Percentiles rank a stretch among this genome's conserved stretches.
phyloP scores from a whole-genome alignment of 139 green algal species.

The Auxenochlorella pyrenoidosa region DNA sequence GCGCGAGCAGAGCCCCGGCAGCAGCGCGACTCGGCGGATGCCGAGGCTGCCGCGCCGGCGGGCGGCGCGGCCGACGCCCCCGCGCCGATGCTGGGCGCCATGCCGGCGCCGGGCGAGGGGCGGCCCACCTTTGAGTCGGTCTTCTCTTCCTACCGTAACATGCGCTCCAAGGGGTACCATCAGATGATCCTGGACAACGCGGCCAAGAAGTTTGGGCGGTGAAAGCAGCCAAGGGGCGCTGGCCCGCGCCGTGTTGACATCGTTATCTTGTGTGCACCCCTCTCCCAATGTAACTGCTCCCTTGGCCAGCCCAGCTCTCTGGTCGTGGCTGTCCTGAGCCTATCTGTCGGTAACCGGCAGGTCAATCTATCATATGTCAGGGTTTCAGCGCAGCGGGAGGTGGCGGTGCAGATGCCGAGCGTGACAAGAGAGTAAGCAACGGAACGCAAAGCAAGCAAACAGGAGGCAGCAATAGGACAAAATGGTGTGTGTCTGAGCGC shows the following conservation, averaged over 20 bases:
- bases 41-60: neutral
- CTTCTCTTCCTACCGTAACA: conserved; percentile 22
- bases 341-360: too few species aligned
- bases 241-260: neutral
- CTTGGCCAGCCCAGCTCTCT: too few species aligned
- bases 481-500: too few species aligned
- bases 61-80: neutral
- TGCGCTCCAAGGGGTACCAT: conserved; percentile 58
- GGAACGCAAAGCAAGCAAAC: too few species aligned
- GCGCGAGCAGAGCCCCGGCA: neutral
- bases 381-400: too few species aligned
- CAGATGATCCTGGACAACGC: conserved; percentile 56
- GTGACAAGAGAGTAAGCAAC: too few species aligned
- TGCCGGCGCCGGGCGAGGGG: neutral
- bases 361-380: too few species aligned
- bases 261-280: too few species aligned
- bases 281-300: too few species aligned
- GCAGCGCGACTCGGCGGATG: neutral
- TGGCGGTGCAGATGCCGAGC: too few species aligned
- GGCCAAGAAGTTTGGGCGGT: conserved; percentile 13
- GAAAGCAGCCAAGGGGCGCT: neutral
- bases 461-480: too few species aligned
- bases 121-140: neutral
- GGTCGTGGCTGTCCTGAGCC: too few species aligned
- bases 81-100: neutral